phyloP scores from a whole-genome alignment of 441 rosid genomes.

The Metrosideros polymorpha region DNA sequence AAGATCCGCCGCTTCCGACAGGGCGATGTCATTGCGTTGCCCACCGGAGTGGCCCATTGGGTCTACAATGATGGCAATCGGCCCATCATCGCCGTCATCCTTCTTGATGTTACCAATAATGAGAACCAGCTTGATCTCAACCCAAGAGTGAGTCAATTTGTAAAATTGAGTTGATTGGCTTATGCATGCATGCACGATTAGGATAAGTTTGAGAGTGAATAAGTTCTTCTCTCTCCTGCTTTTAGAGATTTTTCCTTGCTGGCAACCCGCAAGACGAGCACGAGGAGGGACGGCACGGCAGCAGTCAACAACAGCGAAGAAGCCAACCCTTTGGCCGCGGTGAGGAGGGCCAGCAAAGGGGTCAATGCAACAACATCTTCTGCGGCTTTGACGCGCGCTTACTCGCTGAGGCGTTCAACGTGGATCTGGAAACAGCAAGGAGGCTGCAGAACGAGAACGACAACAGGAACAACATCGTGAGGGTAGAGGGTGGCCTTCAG shows the following conservation, averaged over 20 bases:
- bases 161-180: not conserved
- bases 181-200: not conserved
- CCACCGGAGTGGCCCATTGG: conserved; percentile 68
- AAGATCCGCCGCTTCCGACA: conserved; percentile 39
- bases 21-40: conserved; percentile 54
- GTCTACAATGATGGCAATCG: conserved; percentile 54
- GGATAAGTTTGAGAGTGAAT: not conserved
- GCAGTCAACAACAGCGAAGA: not conserved
- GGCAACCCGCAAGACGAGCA: conserved; percentile 53
- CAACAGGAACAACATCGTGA: conserved; percentile 50
- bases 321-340: not conserved
- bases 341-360: not conserved
- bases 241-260: conserved; percentile 52
- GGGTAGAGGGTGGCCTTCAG: conserved; percentile 37
- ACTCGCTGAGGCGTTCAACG: conserved; percentile 51
- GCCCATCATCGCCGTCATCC: conserved; percentile 32
- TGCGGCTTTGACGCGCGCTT: conserved; percentile 42
- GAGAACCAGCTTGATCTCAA: conserved; percentile 62
- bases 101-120: conserved; percentile 39
- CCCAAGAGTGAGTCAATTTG: conserved; percentile 41
- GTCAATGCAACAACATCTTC: conserved; percentile 35
- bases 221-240: not conserved
- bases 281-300: not conserved
- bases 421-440: conserved; percentile 26
- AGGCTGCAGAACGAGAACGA: conserved; percentile 38